Conservation (phyloP, 2,329 filamentous ascomycete genomes). For the Lecanicillium sp. region DNA sequence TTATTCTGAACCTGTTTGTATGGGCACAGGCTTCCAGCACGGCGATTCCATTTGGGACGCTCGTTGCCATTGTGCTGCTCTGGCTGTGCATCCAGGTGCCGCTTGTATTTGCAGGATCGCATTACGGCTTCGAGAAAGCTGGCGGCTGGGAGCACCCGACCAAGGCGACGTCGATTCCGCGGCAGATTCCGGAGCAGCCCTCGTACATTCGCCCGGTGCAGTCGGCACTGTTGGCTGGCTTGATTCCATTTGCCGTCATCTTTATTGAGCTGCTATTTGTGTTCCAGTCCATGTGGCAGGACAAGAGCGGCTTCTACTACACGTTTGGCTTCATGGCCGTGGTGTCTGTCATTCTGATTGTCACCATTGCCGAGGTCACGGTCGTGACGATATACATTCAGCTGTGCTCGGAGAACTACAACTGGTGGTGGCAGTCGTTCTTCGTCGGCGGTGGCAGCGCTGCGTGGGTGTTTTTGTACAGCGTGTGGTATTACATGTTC, state of each 20-base stretch:
- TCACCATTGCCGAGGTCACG: slow-evolving; percentile 76
- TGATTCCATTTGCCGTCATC: slow-evolving; percentile 79
- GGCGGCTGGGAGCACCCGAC: slow-evolving; percentile 74
- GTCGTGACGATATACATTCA: slow-evolving; percentile 77
- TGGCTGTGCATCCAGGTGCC: slow-evolving; percentile 85
- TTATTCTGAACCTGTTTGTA: slow-evolving; percentile 80
- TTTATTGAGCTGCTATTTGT: slow-evolving; percentile 84
- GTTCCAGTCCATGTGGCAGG: slow-evolving; percentile 82
- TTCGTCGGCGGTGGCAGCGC: slow-evolving; percentile 68
- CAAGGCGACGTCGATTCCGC: slow-evolving; percentile 62
- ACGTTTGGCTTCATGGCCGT: slow-evolving; percentile 80
- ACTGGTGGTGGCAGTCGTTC: slow-evolving; percentile 93
- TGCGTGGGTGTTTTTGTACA: slow-evolving; percentile 77
- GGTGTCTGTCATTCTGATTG: slow-evolving; percentile 61
- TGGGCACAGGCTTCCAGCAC: slow-evolving; percentile 87
- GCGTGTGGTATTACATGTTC: slow-evolving; percentile 74
- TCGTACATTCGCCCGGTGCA: slow-evolving; percentile 66
- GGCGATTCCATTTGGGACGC: slow-evolving; percentile 73
- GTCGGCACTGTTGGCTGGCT: slow-evolving; percentile 62
- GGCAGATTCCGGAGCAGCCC: slow-evolving; percentile 65
- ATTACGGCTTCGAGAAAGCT: slow-evolving; percentile 63
- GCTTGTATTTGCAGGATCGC: slow-evolving; percentile 73
- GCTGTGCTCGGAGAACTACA: slow-evolving; percentile 77
- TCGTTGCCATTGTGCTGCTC: slow-evolving; percentile 63
- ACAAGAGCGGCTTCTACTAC: slow-evolving; percentile 89